phyloP scores from a whole-genome alignment of 495 filamentous ascomycete species.

The Apiosordaria backusii region DNA sequence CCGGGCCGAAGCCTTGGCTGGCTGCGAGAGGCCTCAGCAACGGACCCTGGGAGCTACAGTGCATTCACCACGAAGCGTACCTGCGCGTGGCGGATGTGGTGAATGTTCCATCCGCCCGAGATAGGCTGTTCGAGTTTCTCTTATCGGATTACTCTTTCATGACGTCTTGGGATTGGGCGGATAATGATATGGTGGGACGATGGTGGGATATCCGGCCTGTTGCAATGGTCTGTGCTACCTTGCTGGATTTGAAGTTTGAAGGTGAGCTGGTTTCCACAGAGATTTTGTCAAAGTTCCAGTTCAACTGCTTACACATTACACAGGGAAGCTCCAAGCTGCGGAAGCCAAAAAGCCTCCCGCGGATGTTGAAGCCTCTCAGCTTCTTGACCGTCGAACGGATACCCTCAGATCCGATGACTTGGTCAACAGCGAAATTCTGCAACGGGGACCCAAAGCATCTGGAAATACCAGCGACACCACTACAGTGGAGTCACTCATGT shows the following conservation, averaged over 20 bases:
- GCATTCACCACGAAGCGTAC: constrained; percentile 17
- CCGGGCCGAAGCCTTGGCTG: constrained; percentile 20
- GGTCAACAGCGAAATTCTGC: neutral
- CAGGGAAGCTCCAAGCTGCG: neutral
- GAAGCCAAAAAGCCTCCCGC: neutral
- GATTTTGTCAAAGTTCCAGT: no score
- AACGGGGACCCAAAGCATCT: neutral
- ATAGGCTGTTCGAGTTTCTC: constrained; percentile 20
- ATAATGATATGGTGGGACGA: constrained; percentile 13
- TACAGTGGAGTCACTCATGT: neutral
- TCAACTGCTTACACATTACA: neutral
- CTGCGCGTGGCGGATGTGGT: constrained; percentile 12
- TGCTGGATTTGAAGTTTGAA: constrained; percentile 19
- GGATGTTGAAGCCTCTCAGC: neutral
- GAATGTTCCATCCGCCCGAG: constrained; percentile 12
- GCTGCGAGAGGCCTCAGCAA: constrained; percentile 7
- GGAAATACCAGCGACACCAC: neutral
- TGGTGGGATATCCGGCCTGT: constrained; percentile 20
- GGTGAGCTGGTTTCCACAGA: neutral
- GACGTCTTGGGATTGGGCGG: constrained; percentile 20
- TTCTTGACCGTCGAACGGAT: neutral
- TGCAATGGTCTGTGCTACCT: constrained; percentile 17
- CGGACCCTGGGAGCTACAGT: constrained; percentile 20
- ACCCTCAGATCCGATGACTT: neutral
- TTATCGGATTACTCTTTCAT: constrained; percentile 22